Percentiles rank a stretch among this genome's conserved stretches.
Evolutionary conservation across 495 filamentous ascomycete genomes (phyloP).

Genomic region (Xeromyces bisporus): DNA sequence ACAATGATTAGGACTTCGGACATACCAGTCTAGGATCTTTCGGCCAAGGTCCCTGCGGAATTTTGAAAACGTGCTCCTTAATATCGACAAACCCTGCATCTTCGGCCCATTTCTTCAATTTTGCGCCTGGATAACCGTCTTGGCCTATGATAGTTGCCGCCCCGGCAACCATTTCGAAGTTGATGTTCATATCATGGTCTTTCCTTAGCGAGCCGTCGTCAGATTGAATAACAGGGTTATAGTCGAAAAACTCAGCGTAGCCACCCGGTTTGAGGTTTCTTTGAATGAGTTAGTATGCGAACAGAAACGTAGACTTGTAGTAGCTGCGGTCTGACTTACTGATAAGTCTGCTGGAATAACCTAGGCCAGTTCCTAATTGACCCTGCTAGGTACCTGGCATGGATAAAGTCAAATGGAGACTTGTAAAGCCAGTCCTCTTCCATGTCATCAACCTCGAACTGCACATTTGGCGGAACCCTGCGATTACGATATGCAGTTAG

Average conservation of each 20-base stretch:
- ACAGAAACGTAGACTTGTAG: not conserved
- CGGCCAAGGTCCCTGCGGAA: constrained; percentile 10
- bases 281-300: too few relatives aligned
- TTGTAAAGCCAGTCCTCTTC: constrained; percentile 6
- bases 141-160: constrained; percentile 6
- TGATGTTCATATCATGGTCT: constrained; percentile 20
- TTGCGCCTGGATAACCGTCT: constrained; percentile 1
- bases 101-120: constrained; percentile 3
- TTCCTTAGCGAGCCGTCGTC: constrained; percentile 14
- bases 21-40: constrained; percentile 4
- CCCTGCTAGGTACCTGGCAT: constrained; percentile 5
- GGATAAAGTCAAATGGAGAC: constrained; percentile 10
- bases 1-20: not conserved
- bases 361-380: constrained; percentile 6
- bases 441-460: constrained; percentile 9
- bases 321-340: constrained; percentile 5
- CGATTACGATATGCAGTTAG: not conserved
- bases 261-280: constrained; percentile 22
- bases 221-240: constrained; percentile 12
- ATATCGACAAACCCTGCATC: constrained; percentile 9
- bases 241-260: constrained; percentile 25
- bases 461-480: constrained; percentile 10
- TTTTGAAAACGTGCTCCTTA: constrained; percentile 2
- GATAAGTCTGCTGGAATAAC: constrained; percentile 8
- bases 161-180: not conserved